phyloP scores from a whole-genome alignment of 2,329 filamentous ascomycete species.

The Penicillium oxalicum region DNA sequence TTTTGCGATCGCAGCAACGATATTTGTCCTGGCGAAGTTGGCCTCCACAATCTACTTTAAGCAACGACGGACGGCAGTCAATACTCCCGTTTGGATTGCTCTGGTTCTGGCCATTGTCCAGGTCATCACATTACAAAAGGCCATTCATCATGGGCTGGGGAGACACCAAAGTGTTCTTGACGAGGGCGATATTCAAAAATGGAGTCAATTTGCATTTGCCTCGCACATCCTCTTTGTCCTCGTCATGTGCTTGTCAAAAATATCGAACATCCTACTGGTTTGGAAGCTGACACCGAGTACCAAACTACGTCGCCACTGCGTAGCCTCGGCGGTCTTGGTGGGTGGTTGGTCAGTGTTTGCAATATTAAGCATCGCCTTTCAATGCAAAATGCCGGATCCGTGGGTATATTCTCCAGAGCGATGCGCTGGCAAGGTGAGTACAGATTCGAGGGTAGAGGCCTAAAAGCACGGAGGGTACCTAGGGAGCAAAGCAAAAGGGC shows the following conservation, averaged over 20 bases:
- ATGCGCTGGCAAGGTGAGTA: slow-evolving; percentile 11
- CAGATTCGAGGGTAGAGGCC: not conserved
- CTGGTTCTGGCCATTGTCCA: slow-evolving; percentile 11
- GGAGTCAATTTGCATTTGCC: slow-evolving; percentile 10
- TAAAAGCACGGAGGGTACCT: too few relatives aligned
- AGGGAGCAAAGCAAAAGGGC: too few relatives aligned
- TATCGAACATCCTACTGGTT: slow-evolving; percentile 16
- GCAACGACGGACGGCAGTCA: slow-evolving; percentile 10
- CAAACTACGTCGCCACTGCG: slow-evolving; percentile 10
- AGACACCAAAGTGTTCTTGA: slow-evolving; percentile 5
- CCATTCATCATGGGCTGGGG: slow-evolving; percentile 12
- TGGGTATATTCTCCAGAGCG: slow-evolving; percentile 16
- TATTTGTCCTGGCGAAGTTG: slow-evolving; percentile 13
- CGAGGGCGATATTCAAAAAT: slow-evolving; percentile 2
- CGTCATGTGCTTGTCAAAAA: slow-evolving; percentile 3
- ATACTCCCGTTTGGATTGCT: slow-evolving; percentile 12
- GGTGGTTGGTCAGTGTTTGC: slow-evolving; percentile 17
- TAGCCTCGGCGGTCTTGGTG: slow-evolving; percentile 2
- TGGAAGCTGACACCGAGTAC: slow-evolving; percentile 16
- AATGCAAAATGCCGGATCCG: slow-evolving; percentile 16
- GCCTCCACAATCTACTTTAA: slow-evolving; percentile 11
- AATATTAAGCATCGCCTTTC: slow-evolving; percentile 20
- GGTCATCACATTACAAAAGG: slow-evolving; percentile 10
- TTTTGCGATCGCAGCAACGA: slow-evolving; percentile 9
- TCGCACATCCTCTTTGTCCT: slow-evolving; percentile 12